Evolutionary conservation across 1,284 basidiomycete genomes (phyloP).

Genomic region (Volvariella surrecta): DNA sequence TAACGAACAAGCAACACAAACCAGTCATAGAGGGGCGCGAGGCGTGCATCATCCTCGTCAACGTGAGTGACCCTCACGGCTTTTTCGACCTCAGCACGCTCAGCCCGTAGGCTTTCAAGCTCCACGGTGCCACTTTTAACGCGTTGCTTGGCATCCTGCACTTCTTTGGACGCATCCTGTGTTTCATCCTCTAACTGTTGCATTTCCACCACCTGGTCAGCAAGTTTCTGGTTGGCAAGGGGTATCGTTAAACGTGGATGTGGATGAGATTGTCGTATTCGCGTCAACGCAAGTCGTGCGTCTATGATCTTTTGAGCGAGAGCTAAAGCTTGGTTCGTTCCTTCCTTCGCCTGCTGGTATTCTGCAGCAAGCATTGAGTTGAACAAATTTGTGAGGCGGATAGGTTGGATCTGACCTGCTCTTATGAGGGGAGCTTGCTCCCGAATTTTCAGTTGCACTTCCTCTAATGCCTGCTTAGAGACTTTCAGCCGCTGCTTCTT

Average conservation of each 20-base stretch:
- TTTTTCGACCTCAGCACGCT: constrained; percentile 66
- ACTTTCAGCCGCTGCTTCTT: constrained; percentile 64
- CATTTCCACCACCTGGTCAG: constrained; percentile 66
- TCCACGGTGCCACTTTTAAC: constrained; percentile 52
- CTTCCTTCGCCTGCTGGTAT: constrained; percentile 42
- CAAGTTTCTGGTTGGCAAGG: constrained; percentile 62
- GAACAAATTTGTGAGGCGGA: not conserved
- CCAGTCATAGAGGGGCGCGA: constrained; percentile 65
- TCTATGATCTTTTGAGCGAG: constrained; percentile 74
- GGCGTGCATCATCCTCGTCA: constrained; percentile 56
- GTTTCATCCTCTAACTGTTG: constrained; percentile 61
- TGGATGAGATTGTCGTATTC: constrained; percentile 72
- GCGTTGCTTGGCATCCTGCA: constrained; percentile 46
- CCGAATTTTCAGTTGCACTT: constrained; percentile 53
- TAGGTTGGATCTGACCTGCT: constrained; percentile 35
- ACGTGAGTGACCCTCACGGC: constrained; percentile 48
- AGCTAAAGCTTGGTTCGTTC: constrained; percentile 45
- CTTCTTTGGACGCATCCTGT: constrained; percentile 45
- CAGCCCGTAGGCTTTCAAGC: constrained; percentile 52
- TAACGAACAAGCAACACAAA: constrained; percentile 21
- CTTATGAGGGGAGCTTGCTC: constrained; percentile 58
- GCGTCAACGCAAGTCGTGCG: constrained; percentile 66
- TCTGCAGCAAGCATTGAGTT: constrained; percentile 28
- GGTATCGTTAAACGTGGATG: constrained; percentile 67
- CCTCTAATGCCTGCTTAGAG: constrained; percentile 52